These are phyloP conservation scores for Penicillium sp. DNA, from an alignment of 2,329 filamentous ascomycete genomes.

Conservation along the genomic window DNA sequence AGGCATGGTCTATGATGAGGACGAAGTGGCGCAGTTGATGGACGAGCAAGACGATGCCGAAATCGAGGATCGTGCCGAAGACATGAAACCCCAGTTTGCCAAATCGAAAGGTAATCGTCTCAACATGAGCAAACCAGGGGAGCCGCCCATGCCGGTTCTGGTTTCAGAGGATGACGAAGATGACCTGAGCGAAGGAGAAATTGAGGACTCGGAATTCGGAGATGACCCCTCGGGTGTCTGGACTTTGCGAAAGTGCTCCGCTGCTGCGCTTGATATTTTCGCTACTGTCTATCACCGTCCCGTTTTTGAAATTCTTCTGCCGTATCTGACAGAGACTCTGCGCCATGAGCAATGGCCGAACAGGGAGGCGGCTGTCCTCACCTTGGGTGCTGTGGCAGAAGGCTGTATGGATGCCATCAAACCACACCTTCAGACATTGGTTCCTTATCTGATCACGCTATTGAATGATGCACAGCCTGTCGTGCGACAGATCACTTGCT, in stretches of 20 bases:
- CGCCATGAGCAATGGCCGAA: conserved; percentile 86
- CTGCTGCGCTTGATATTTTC: conserved; percentile 89
- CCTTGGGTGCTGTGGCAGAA: conserved; percentile 89
- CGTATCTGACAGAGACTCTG: conserved; percentile 86
- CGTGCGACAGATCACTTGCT: conserved; percentile 94
- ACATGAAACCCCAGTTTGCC: conserved; percentile 89
- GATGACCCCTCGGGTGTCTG: conserved; percentile 83
- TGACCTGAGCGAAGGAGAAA: conserved; percentile 81
- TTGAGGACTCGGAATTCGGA: conserved; percentile 68
- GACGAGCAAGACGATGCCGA: conserved; percentile 86
- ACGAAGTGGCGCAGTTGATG: conserved; percentile 82
- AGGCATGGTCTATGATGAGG: conserved; percentile 94
- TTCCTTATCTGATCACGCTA: conserved; percentile 84
- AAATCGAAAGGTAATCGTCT: conserved; percentile 62
- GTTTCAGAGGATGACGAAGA: conserved; percentile 57
- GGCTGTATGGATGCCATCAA: conserved; percentile 87
- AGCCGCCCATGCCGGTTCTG: conserved; percentile 33
- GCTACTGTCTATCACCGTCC: conserved; percentile 82
- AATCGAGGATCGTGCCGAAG: conserved; percentile 80
- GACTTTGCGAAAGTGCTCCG: conserved; percentile 96
- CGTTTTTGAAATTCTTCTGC: conserved; percentile 87
- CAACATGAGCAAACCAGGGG: conserved; percentile 49
- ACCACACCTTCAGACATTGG: conserved; percentile 83
- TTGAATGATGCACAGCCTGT: conserved; percentile 82
- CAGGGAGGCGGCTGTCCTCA: conserved; percentile 88